Conservation (phyloP, 1,139 yeast genomes). For the Sugiyamaella neomexicana region DNA sequence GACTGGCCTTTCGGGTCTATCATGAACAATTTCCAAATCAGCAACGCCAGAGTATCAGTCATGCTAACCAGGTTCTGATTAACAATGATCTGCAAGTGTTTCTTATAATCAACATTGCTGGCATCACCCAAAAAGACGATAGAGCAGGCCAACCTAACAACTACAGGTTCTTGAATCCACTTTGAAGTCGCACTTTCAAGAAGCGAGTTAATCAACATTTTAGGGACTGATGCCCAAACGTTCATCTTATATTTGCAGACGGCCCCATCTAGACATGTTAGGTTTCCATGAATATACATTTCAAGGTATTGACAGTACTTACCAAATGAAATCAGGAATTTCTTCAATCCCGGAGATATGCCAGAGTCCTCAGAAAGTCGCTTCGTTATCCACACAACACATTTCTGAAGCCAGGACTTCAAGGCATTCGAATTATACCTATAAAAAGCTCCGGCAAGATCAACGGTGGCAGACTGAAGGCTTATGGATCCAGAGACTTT, state of each 20-base stretch:
- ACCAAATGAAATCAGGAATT: constrained; percentile 22
- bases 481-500: constrained; percentile 4
- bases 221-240: constrained; percentile 52
- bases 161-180: constrained; percentile 49
- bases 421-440: constrained; percentile 6
- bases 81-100: constrained; percentile 62
- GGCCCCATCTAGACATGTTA: constrained; percentile 2
- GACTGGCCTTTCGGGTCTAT: constrained; percentile 53
- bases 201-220: constrained; percentile 59
- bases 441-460: constrained; percentile 5
- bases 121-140: constrained; percentile 43
- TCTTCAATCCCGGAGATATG: constrained; percentile 18
- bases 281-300: neutral
- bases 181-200: constrained; percentile 59
- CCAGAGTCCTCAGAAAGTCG: constrained; percentile 30
- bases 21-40: constrained; percentile 34
- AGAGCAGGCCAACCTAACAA: constrained; percentile 49
- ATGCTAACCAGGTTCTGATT: constrained; percentile 41
- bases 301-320: constrained; percentile 8
- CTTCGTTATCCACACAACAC: constrained; percentile 34
- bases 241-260: constrained; percentile 25
- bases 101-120: constrained; percentile 49
- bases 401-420: constrained; percentile 25
- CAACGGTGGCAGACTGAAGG: constrained; percentile 5
- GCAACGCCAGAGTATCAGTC: constrained; percentile 23